phyloP scores from a whole-genome alignment of 2,329 filamentous ascomycete genomes.

The Monilinia fructicola region DNA sequence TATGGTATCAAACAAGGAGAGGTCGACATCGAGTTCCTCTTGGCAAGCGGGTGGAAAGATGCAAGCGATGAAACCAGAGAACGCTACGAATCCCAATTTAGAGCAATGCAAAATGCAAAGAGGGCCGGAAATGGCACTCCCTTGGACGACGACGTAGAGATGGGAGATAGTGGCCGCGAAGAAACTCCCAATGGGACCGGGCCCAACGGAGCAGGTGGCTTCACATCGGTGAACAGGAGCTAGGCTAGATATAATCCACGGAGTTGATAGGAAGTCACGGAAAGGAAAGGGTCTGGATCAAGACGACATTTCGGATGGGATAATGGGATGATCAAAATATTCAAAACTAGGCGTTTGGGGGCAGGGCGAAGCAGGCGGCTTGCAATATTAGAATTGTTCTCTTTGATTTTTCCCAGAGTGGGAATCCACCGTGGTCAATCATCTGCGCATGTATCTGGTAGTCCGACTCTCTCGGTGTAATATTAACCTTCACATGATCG shows the following conservation, averaged over 20 bases:
- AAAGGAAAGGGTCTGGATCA: conserved; percentile 15
- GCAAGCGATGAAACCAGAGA: conserved; percentile 22
- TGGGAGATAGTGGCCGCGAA: conserved; percentile 41
- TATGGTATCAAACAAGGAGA: conserved; percentile 34
- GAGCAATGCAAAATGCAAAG: conserved; percentile 9
- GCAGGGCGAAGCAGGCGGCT: neutral
- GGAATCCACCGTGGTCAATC: neutral
- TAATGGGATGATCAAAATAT: conserved; percentile 5
- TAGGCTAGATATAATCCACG: conserved; percentile 24
- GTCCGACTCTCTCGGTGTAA: conserved; percentile 6
- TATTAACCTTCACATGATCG: conserved; percentile 6
- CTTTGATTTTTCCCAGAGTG: neutral
- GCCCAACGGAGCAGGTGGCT: conserved; percentile 29
- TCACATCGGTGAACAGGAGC: conserved; percentile 38
- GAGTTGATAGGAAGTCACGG: conserved; percentile 18
- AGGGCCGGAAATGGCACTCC: conserved; percentile 24
- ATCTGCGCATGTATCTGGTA: conserved; percentile 2
- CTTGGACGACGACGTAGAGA: conserved; percentile 38
- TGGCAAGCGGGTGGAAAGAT: conserved; percentile 37
- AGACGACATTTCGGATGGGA: neutral
- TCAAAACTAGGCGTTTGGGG: conserved; percentile 12
- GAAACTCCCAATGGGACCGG: conserved; percentile 25
- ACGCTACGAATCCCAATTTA: conserved; percentile 14
- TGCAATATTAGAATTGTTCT: conserved; percentile 12
- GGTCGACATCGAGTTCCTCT: conserved; percentile 35